phyloP scores from a whole-genome alignment of 495 filamentous ascomycete species.

The Usnea hakonensis region DNA sequence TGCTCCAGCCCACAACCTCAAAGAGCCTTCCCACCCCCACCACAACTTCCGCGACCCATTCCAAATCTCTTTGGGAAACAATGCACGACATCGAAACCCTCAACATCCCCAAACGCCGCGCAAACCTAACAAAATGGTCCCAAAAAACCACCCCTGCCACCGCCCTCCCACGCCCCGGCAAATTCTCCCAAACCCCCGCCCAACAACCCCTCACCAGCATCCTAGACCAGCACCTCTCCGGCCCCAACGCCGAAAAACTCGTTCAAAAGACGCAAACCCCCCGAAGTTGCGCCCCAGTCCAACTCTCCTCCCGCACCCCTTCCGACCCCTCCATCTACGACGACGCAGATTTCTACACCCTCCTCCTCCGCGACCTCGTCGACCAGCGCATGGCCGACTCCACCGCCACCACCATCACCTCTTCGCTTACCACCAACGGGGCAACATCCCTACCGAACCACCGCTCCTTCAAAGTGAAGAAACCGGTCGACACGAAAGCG shows the following conservation, averaged over 20 bases:
- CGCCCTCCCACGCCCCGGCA: slow-evolving; percentile 33
- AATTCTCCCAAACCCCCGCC: slow-evolving; percentile 36
- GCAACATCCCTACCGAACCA: slow-evolving; percentile 24
- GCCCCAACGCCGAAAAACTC: slow-evolving; percentile 55
- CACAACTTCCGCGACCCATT: slow-evolving; percentile 31
- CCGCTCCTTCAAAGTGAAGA: slow-evolving; percentile 48
- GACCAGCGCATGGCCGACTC: slow-evolving; percentile 59
- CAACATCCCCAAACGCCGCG: slow-evolving; percentile 36
- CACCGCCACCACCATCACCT: neutral
- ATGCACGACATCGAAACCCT: slow-evolving; percentile 60
- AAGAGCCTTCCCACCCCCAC: slow-evolving; percentile 38
- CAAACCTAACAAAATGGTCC: slow-evolving; percentile 43
- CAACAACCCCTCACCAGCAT: slow-evolving; percentile 61
- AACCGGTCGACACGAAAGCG: slow-evolving; percentile 82
- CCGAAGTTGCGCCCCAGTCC: slow-evolving; percentile 64
- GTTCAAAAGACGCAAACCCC: slow-evolving; percentile 56
- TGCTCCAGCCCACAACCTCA: slow-evolving; percentile 30
- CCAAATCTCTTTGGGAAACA: slow-evolving; percentile 58
- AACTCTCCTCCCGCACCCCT: slow-evolving; percentile 36
- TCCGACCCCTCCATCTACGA: slow-evolving; percentile 58
- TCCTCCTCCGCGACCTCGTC: slow-evolving; percentile 83
- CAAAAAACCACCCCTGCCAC: slow-evolving; percentile 41
- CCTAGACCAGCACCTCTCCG: slow-evolving; percentile 62
- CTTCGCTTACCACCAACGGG: neutral
- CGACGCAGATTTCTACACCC: slow-evolving; percentile 88